A percentile compares a stretch with the other conserved stretches of the same genome.
Conservation (phyloP, 345 rosid species). For the Tarenaya hassleriana region DNA sequence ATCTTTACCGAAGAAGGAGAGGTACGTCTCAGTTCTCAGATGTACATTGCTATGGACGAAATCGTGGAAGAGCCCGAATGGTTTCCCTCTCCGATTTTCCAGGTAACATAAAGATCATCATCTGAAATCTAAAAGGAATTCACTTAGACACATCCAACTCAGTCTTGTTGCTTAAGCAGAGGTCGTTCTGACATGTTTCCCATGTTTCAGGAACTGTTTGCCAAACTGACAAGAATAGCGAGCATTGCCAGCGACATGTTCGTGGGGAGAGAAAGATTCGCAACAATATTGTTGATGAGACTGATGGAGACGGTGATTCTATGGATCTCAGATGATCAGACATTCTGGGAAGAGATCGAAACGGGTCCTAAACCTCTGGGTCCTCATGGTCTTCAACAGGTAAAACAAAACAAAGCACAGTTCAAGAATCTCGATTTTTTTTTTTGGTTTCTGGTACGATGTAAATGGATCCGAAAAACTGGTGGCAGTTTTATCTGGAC, state of each 20-base stretch:
- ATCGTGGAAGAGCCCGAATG: conserved; percentile 65
- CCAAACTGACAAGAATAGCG: conserved; percentile 56
- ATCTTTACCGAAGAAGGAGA: conserved; percentile 85
- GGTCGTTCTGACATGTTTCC: too few species aligned
- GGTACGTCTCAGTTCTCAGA: conserved; percentile 46
- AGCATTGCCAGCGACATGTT: conserved; percentile 61
- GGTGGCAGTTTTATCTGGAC: conserved; percentile 71
- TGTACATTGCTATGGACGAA: conserved; percentile 57
- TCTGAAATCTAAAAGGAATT: not conserved
- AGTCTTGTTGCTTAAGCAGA: too few species aligned
- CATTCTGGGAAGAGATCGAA: conserved; percentile 85
- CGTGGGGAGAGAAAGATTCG: conserved; percentile 85
- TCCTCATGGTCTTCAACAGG: conserved; percentile 80
- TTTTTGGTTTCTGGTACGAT: too few species aligned
- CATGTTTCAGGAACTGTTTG: conserved; percentile 52
- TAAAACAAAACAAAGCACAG: too few species aligned
- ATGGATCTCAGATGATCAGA: conserved; percentile 90
- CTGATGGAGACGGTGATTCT: conserved; percentile 81
- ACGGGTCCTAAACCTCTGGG: conserved; percentile 63
- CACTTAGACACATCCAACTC: not conserved
- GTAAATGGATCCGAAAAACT: too few species aligned
- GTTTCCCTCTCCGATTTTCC: conserved; percentile 76
- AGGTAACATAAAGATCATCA: conserved; percentile 31
- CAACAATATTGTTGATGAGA: conserved; percentile 80
- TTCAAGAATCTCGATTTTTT: too few species aligned